Evolutionary conservation across 1,284 basidiomycete species (phyloP).

Genomic region (Gastroboletus turbinatus): DNA sequence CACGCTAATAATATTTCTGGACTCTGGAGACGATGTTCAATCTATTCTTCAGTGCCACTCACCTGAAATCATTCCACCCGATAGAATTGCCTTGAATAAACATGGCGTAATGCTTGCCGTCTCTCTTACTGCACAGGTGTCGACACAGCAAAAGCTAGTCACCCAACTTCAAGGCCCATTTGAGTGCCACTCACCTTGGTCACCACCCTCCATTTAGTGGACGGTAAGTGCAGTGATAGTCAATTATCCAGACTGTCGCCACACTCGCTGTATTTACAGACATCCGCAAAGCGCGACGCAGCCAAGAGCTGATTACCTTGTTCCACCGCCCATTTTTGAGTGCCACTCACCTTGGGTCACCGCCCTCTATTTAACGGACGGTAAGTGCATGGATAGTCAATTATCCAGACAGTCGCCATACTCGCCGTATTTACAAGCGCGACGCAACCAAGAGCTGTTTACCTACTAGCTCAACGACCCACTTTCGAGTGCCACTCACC

Average conservation of each 20-base stretch:
- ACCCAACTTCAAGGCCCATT: neutral
- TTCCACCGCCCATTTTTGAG: neutral
- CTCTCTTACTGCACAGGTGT: neutral
- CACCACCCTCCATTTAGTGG: neutral
- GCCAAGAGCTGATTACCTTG: neutral
- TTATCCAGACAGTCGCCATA: too few relatives aligned
- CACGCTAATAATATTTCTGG: neutral
- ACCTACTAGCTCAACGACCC: neutral
- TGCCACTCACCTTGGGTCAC: neutral
- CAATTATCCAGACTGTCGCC: too few relatives aligned
- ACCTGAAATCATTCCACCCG: neutral
- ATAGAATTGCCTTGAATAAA: neutral
- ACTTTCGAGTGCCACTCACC: neutral
- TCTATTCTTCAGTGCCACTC: constrained; percentile 7
- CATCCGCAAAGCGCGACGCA: neutral
- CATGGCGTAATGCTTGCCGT: neutral
- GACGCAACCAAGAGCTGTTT: neutral
- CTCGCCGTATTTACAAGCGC: neutral
- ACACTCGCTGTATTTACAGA: neutral
- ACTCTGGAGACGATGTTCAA: neutral
- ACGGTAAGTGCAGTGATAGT: neutral
- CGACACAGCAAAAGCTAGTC: neutral
- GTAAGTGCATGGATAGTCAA: neutral
- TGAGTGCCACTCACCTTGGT: constrained; percentile 1
- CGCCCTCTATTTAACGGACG: neutral